Base-by-base conservation (phyloP, 257 asterid species). In the Solanum peruvianum region DNA sequence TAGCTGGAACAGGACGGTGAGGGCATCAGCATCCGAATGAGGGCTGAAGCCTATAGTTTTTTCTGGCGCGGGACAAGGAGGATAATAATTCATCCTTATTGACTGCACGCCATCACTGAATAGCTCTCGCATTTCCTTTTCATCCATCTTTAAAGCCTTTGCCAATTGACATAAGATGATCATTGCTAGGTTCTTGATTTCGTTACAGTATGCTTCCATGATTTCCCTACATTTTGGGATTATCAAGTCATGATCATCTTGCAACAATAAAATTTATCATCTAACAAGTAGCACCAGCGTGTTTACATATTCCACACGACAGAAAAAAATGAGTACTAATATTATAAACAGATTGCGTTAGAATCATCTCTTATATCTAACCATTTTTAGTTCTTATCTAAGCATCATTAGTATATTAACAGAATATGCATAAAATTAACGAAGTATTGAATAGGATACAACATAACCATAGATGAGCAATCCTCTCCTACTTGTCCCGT, bases 21-120 rank as follows among this genome's bases (percentile, higher is more conserved):
- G 89, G 56, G 93, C 94, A 87, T 77, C 96, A 2, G 94, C 94
- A 64, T 93, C 96, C 1, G 96, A 93, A 84, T 93, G 94, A 66
- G 96, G 92, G 31, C 85, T 87, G 73, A 93, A 87, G 60, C 94
- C 96, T 20, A 90, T 88, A 15, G 92, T 92, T 23, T 23, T 49
- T 10, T 92, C 90, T 13, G 96, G 94, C 87, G 89, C 88, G 1
- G 96, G 94, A 56, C 94, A 93, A 11, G 93, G 94, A 35, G 96
- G 94, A 90, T 92, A 92, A 85, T 88, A 91, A 80, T 93, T 92
- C 93, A 93, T 90, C 39, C 94, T 67, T 88, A 93, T 92, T 11
- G 91, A 72, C 37, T 93, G 96, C 39, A 91, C 88, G 14, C 96
- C 94, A 14, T 91, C 91, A 5, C 42, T 21, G 77, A 93, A 90